These are phyloP conservation scores for Euphorbia schlechtendalii DNA, from an alignment of 441 rosid species.

Conservation along the genomic window DNA sequence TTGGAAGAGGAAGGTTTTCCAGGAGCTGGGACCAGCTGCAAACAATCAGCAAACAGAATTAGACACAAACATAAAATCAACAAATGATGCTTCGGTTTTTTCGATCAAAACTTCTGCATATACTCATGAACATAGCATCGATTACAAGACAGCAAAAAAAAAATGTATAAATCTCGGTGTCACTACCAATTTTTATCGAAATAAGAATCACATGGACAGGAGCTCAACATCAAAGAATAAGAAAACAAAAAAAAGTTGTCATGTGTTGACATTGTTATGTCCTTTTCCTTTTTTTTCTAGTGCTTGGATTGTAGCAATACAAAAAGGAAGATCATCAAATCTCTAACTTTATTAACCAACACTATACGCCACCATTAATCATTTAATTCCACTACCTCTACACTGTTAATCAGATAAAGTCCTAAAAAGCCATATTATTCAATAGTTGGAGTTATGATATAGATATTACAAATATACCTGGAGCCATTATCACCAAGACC, in stretches of 20 bases:
- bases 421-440: no score
- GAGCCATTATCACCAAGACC: conserved; percentile 96
- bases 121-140: conserved; percentile 26
- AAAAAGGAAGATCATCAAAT: conserved; percentile 17
- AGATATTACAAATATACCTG: no score
- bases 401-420: conserved; percentile 12
- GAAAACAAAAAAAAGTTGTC: conserved; percentile 33
- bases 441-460: no score
- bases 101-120: no score
- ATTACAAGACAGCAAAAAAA: conserved; percentile 25
- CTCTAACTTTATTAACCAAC: conserved; percentile 16
- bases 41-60: conserved; percentile 33
- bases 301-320: conserved; percentile 16
- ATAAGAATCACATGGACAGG: conserved; percentile 24
- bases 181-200: conserved; percentile 25
- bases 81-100: no score
- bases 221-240: conserved; percentile 18
- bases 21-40: conserved; percentile 87
- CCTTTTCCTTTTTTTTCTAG: conserved; percentile 16
- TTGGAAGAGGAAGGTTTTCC: conserved; percentile 85
- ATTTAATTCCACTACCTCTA: conserved; percentile 16
- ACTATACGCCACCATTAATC: conserved; percentile 13
- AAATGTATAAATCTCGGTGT: conserved; percentile 28
- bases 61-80: no score
- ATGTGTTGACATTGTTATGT: conserved; percentile 34